These are phyloP conservation scores for Phytopythium montanum DNA, from an alignment of 352 stramenopile genomes.

Conservation along the genomic window DNA sequence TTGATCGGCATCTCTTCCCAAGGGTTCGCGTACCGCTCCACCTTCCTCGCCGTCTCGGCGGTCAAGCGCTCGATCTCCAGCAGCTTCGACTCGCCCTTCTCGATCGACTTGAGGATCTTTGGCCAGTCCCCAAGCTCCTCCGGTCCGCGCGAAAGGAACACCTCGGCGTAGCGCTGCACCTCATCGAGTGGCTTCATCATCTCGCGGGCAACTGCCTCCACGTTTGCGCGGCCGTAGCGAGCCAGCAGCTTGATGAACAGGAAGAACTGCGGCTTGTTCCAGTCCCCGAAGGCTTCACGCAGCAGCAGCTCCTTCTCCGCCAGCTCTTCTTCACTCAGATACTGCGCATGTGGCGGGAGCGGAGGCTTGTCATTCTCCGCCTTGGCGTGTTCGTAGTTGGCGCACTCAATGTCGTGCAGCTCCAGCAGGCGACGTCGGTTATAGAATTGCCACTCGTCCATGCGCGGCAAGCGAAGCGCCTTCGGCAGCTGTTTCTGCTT, in stretches of 20 bases:
- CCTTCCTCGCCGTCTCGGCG: slow-evolving; percentile 68
- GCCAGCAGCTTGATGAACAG: slow-evolving; percentile 83
- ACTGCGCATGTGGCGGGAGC: slow-evolving; percentile 65
- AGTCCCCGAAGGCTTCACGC: slow-evolving; percentile 76
- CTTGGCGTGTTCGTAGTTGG: slow-evolving; percentile 79
- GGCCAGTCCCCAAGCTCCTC: slow-evolving; percentile 78
- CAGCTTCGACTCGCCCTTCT: slow-evolving; percentile 86
- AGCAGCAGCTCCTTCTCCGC: slow-evolving; percentile 93
- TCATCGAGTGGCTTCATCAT: slow-evolving; percentile 83
- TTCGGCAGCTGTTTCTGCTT: slow-evolving; percentile 84
- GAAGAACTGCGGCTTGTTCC: slow-evolving; percentile 88
- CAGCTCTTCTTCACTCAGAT: slow-evolving; percentile 82
- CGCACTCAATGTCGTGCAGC: slow-evolving; percentile 79
- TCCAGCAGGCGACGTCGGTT: slow-evolving; percentile 75
- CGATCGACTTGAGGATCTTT: slow-evolving; percentile 85
- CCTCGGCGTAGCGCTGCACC: slow-evolving; percentile 51
- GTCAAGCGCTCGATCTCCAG: slow-evolving; percentile 84
- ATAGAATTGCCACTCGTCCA: slow-evolving; percentile 90
- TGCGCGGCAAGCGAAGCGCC: slow-evolving; percentile 68
- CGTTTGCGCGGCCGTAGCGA: slow-evolving; percentile 70
- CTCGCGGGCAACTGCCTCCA: slow-evolving; percentile 74
- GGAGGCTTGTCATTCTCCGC: slow-evolving; percentile 70
- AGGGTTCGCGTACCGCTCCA: slow-evolving; percentile 75
- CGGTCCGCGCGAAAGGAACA: slow-evolving; percentile 68
- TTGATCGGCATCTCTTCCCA: slow-evolving; percentile 88